Evolutionary conservation across 2,329 filamentous ascomycete species (phyloP), one percentile per base, ranked within the genome.

Genomic region (Coleophoma cylindrospora): DNA sequence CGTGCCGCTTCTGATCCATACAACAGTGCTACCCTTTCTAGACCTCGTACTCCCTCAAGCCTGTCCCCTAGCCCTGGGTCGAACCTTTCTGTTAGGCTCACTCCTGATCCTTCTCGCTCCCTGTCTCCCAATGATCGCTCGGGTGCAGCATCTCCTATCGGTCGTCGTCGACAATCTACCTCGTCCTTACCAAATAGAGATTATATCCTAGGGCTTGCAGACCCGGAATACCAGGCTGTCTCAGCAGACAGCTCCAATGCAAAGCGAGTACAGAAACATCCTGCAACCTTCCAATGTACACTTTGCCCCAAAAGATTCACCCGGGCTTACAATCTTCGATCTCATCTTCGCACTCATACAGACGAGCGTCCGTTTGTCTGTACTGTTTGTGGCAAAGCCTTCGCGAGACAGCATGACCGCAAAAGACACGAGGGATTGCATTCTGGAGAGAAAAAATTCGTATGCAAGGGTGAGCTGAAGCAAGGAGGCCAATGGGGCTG

Each of bases 321-420:
- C 0, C 82, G 94, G 50, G 94, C 94, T 0, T 99, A 99, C 71
- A 99, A 99, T 64, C 73, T 99, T 49, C 88, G 94, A 13, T 97
- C 92, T 40, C 94, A 99, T 71, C 71, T 97, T 52, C 87, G 94
- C 43, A 99, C 94, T 0, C 94, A 99, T 65, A 99, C 94, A 0
- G 94, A 99, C 63, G 94, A 99, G 73, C 82, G 94, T 44, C 94
- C 94, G 0, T 99, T 97, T 63, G 92, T 97, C 3, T 99, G 94
- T 65, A 96, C 89, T 0, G 90, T 97, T 9, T 99, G 94, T 60
- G 89, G 90, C 47, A 99, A 99, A 69, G 94, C 94, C 0, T 99
- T 99, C 70, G 94, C 94, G 6, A 86, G 94, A 22, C 94, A 99
- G 65, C 94, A 99, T 65, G 94, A 99, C 66, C 86, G 94, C 43